Percentiles rank a stretch among this genome's conserved stretches.
Conservation (phyloP, 2,329 filamentous ascomycete genomes). For the Botryotinia convoluta region DNA sequence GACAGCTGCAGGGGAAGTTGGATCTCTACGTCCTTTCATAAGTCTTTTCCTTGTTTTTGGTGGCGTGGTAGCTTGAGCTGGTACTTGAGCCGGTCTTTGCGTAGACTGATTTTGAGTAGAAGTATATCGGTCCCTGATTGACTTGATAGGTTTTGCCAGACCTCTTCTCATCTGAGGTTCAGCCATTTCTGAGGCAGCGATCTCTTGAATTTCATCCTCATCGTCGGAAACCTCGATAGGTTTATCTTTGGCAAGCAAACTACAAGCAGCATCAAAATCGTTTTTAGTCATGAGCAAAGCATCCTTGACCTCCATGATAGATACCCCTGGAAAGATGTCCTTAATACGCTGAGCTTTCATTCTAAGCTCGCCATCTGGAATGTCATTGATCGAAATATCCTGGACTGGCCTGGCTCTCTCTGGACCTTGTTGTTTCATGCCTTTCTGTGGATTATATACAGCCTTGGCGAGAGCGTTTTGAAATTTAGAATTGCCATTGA, state of each 20-base stretch:
- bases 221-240: constrained; percentile 37
- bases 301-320: constrained; percentile 47
- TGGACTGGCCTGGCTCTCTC: constrained; percentile 47
- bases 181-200: constrained; percentile 28
- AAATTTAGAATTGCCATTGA: constrained; percentile 46
- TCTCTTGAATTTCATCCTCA: constrained; percentile 35
- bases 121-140: constrained; percentile 58
- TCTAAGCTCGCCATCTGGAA: constrained; percentile 49
- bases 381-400: constrained; percentile 48
- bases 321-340: constrained; percentile 47
- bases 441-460: constrained; percentile 25
- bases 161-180: constrained; percentile 53
- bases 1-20: constrained; percentile 29
- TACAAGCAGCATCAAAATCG: constrained; percentile 54
- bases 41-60: constrained; percentile 38
- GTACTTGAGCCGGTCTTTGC: constrained; percentile 26
- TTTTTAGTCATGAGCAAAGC: constrained; percentile 50
- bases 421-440: constrained; percentile 38
- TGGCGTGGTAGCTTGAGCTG: constrained; percentile 24
- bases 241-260: constrained; percentile 40
- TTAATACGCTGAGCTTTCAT: constrained; percentile 53
- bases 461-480: constrained; percentile 29
- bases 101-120: constrained; percentile 43
- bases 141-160: constrained; percentile 52
- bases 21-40: constrained; percentile 36